A percentile compares a stretch with the other conserved stretches of the same genome.
These are phyloP conservation scores for Vigna unguiculata DNA, from an alignment of 306 rosid genomes.

Conservation along the genomic window DNA sequence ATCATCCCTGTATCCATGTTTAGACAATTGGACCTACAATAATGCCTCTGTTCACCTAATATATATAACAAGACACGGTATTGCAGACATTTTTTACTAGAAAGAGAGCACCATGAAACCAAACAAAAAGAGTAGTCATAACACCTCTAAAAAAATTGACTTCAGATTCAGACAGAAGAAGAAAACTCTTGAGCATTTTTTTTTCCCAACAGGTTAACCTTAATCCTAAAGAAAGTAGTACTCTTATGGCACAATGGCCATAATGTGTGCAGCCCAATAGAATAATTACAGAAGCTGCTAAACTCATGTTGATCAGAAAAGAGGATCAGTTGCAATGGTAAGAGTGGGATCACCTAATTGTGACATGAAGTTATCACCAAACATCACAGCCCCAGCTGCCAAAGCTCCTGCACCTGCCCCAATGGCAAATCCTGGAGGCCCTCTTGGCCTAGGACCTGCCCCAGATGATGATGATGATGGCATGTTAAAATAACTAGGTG, in stretches of 20 bases:
- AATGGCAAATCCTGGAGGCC: conserved; percentile 66
- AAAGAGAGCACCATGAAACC: background rate
- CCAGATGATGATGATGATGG: conserved; percentile 50
- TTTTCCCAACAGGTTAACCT: background rate
- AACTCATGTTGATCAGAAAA: conserved; percentile 47
- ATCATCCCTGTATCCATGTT: background rate
- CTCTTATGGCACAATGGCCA: conserved; percentile 29
- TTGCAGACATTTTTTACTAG: background rate
- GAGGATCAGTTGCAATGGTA: conserved; percentile 65
- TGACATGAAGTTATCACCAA: conserved; percentile 80
- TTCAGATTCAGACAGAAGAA: conserved; percentile 1
- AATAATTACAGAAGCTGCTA: conserved; percentile 25
- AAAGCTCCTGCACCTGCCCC: conserved; percentile 71
- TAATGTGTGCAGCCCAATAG: background rate
- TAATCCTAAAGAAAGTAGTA: background rate
- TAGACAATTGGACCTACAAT: too few species aligned
- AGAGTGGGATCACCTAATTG: conserved; percentile 70
- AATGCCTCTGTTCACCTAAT: too few species aligned
- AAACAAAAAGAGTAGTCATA: background rate
- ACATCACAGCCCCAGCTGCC: conserved; percentile 85
- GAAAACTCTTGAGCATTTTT: conserved; percentile 10
- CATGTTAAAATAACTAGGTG: conserved; percentile 54
- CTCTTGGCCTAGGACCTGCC: conserved; percentile 55
- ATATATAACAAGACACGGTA: too few species aligned
- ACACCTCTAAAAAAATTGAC: background rate